phyloP scores from a whole-genome alignment of 345 rosid species.

The Cardiospermum halicacabum region DNA sequence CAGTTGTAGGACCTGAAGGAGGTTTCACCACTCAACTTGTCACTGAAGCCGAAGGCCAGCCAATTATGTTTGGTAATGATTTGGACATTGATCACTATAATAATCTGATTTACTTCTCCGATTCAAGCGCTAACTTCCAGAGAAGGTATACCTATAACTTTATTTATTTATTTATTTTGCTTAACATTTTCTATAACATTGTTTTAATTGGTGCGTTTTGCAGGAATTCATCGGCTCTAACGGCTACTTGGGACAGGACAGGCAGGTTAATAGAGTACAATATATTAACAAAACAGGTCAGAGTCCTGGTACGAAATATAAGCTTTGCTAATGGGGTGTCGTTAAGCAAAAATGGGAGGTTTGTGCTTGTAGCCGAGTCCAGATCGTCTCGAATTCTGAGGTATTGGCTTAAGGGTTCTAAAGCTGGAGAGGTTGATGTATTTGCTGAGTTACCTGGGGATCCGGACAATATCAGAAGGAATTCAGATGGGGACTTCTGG shows the following conservation, averaged over 20 bases:
- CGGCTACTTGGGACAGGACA: not conserved
- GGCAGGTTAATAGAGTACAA: constrained; percentile 12
- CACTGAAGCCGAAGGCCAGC: constrained; percentile 23
- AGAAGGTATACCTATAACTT: not conserved
- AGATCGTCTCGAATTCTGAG: not conserved
- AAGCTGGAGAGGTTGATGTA: constrained; percentile 5
- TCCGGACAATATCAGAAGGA: constrained; percentile 14
- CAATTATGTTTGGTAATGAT: constrained; percentile 32
- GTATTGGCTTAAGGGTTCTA: constrained; percentile 15
- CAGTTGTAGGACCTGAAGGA: constrained; percentile 31
- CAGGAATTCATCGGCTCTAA: not conserved
- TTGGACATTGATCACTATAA: constrained; percentile 36
- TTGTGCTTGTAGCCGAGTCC: not conserved
- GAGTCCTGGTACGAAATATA: not conserved
- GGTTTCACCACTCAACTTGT: constrained; percentile 36
- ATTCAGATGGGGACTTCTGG: constrained; percentile 1
- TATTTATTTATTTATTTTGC: too few species aligned
- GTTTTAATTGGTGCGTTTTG: not conserved
- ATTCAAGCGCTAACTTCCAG: constrained; percentile 24
- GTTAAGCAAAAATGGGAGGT: not conserved
- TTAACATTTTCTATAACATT: too few species aligned
- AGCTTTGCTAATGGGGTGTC: constrained; percentile 3
- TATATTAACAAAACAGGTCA: not conserved
- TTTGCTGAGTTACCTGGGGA: not conserved
- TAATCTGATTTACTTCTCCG: constrained; percentile 35